These are phyloP conservation scores for Saccharomyces hybrid DNA, from an alignment of 1,139 yeast species.

Conservation along the genomic window DNA sequence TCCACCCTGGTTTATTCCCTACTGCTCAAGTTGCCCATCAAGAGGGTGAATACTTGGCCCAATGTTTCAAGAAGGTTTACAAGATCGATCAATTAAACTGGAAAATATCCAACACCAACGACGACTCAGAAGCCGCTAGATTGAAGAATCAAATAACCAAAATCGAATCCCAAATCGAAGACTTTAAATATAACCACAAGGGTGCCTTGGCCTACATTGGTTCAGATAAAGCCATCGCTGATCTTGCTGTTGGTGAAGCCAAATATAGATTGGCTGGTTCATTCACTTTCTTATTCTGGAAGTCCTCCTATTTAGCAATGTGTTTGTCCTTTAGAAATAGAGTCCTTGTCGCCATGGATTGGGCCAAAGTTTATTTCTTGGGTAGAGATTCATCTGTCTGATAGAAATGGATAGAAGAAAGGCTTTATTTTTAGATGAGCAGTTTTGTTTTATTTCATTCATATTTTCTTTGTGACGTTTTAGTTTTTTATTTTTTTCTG, in stretches of 20 bases:
- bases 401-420: not conserved
- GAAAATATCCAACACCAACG: conserved; percentile 33
- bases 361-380: conserved; percentile 78
- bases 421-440: not conserved
- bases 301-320: conserved; percentile 89
- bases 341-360: conserved; percentile 74
- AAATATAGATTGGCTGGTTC: conserved; percentile 78
- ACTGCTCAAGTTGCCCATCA: conserved; percentile 97
- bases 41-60: conserved; percentile 79
- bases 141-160: conserved; percentile 32
- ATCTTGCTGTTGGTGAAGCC: conserved; percentile 79
- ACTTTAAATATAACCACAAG: conserved; percentile 56
- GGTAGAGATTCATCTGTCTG: conserved; percentile 69
- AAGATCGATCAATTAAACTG: conserved; percentile 56
- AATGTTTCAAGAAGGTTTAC: conserved; percentile 59
- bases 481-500: not conserved
- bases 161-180: conserved; percentile 36
- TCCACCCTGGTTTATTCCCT: conserved; percentile 81
- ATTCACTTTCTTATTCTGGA: conserved; percentile 86
- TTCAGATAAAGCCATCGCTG: conserved; percentile 89
- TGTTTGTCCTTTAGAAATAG: conserved; percentile 84
- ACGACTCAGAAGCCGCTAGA: conserved; percentile 31
- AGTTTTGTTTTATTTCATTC: not conserved
- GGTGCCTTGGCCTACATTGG: conserved; percentile 83
- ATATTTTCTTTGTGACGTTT: too few relatives aligned